These are phyloP conservation scores for Arabis alpina DNA, from an alignment of 345 rosid species.

Conservation along the genomic window DNA sequence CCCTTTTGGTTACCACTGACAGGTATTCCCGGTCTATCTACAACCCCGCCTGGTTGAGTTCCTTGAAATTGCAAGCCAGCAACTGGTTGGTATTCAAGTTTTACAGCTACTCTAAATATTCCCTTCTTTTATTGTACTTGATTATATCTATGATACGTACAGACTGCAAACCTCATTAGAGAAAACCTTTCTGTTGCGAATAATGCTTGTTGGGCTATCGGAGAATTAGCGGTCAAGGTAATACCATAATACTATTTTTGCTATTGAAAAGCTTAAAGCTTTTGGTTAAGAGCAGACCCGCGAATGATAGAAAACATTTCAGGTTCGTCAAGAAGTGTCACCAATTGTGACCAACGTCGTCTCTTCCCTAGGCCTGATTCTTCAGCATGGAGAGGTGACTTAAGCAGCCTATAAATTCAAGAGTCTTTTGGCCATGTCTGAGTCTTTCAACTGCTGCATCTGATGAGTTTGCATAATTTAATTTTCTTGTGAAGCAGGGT, in stretches of 20 bases:
- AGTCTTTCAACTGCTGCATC: conserved; percentile 17
- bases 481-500: conserved; percentile 54
- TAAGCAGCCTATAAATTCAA: conserved; percentile 3
- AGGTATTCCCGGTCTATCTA: conserved; percentile 75
- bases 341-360: conserved; percentile 78
- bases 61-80: conserved; percentile 75
- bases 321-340: conserved; percentile 94
- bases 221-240: conserved; percentile 96
- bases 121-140: conserved; percentile 27
- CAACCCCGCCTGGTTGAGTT: conserved; percentile 65
- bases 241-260: conserved; percentile 7
- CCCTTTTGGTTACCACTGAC: conserved; percentile 24
- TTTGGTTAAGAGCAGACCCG: conserved; percentile 20
- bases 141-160: conserved; percentile 43
- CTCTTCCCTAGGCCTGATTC: conserved; percentile 72
- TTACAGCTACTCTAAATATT: conserved; percentile 5
- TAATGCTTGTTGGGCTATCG: conserved; percentile 99
- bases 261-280: conserved; percentile 11
- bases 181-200: conserved; percentile 89
- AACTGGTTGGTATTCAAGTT: conserved; percentile 64
- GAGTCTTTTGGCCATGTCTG: conserved; percentile 3
- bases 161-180: conserved; percentile 65
- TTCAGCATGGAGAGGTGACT: conserved; percentile 78
- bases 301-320: conserved; percentile 40
- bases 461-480: conserved; percentile 13